These are phyloP conservation scores for Dittrichia graveolens DNA, from an alignment of 129 eudicot species.

Conservation along the genomic window DNA sequence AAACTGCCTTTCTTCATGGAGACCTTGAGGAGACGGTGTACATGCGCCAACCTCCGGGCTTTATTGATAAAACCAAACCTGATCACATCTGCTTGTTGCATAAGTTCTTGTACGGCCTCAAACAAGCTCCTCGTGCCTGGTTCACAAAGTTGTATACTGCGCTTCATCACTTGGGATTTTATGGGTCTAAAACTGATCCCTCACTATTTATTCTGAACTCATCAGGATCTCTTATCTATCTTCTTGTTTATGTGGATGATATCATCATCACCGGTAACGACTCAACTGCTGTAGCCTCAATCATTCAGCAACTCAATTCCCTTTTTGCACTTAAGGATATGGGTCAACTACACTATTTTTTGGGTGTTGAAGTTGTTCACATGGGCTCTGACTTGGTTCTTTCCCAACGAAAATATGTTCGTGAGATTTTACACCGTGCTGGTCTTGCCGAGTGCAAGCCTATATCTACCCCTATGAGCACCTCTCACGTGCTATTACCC, in stretches of 20 bases:
- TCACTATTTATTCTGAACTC: no score
- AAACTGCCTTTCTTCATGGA: no score
- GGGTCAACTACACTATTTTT: constrained; percentile 6
- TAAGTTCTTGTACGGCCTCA: not conserved
- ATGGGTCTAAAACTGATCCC: not conserved
- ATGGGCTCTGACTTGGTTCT: not conserved
- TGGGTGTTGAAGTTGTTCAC: not conserved
- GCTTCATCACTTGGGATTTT: not conserved
- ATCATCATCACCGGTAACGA: constrained; percentile 6
- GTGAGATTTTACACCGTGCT: not conserved
- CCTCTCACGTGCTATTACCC: not conserved
- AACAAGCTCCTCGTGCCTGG: not conserved
- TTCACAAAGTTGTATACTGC: not conserved
- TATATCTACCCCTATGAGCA: not conserved
- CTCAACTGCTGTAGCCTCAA: not conserved
- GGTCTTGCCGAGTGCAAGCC: not conserved
- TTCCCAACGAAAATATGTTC: constrained; percentile 1
- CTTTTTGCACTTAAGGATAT: not conserved
- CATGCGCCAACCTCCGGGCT: not conserved
- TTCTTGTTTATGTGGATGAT: not conserved
- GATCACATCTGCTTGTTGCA: not conserved
- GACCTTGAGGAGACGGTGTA: no score
- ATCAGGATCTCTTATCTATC: no score
- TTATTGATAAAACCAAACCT: constrained; percentile 5
- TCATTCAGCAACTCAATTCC: not conserved